A percentile compares a stretch with the other conserved stretches of the same genome.
Conservation (phyloP, 208 protist species). For the Trypanosoma theileri region DNA sequence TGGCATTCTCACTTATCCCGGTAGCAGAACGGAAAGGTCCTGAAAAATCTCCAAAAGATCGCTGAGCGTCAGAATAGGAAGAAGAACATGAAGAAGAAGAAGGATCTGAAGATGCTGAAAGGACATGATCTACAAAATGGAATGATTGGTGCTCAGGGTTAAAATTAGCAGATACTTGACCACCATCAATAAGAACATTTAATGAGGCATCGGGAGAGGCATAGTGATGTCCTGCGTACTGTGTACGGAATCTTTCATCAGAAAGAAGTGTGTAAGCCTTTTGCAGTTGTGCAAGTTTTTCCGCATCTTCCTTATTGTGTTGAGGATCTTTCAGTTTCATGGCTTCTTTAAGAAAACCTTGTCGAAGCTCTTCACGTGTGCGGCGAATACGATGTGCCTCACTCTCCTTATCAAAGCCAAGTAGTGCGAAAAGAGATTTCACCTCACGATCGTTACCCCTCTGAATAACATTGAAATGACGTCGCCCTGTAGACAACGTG, state of each 20-base stretch:
- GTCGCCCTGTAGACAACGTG: not conserved
- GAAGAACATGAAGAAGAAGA: not conserved
- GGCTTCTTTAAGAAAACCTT: constrained; percentile 61
- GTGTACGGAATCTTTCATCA: constrained; percentile 49
- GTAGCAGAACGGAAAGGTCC: constrained; percentile 49
- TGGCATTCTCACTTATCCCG: constrained; percentile 19
- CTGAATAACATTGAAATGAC: constrained; percentile 56
- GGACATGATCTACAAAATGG: constrained; percentile 65
- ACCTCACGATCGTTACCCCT: constrained; percentile 64
- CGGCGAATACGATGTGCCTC: constrained; percentile 57
- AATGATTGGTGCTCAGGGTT: constrained; percentile 82
- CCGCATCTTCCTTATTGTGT: constrained; percentile 40
- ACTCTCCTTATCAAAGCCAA: constrained; percentile 68
- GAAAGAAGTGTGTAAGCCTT: constrained; percentile 59
- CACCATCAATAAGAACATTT: constrained; percentile 74
- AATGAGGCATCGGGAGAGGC: constrained; percentile 77
- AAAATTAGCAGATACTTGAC: constrained; percentile 70
- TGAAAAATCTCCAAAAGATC: constrained; percentile 46
- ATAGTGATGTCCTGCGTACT: constrained; percentile 68
- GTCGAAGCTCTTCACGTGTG: constrained; percentile 60
- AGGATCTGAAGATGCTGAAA: constrained; percentile 18
- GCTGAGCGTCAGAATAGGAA: constrained; percentile 12
- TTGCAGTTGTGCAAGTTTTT: constrained; percentile 50
- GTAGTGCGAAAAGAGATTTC: constrained; percentile 58
- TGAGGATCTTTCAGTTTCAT: constrained; percentile 61